phyloP scores from a whole-genome alignment of 2,329 filamentous ascomycete species.

The Scytalidium lignicola region DNA sequence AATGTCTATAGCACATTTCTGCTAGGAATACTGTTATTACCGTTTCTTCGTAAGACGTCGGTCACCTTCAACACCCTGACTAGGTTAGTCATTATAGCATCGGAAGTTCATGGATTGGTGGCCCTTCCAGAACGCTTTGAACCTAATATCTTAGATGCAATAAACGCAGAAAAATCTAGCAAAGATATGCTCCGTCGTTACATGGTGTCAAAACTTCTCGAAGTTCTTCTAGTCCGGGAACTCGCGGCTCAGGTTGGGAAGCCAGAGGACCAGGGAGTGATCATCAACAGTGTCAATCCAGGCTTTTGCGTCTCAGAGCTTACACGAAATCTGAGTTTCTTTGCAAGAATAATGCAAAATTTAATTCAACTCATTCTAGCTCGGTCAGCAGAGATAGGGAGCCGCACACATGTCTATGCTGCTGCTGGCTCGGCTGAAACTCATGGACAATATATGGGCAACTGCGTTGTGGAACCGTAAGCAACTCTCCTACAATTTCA shows the following conservation, averaged over 20 bases:
- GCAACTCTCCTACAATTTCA: background rate
- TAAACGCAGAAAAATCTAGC: slow-evolving; percentile 5
- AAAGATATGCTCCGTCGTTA: slow-evolving; percentile 31
- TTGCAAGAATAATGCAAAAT: slow-evolving; percentile 4
- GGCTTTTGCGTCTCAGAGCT: slow-evolving; percentile 47
- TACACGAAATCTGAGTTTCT: slow-evolving; percentile 27
- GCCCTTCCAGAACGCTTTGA: slow-evolving; percentile 27
- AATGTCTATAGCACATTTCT: slow-evolving; percentile 27
- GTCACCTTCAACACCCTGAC: slow-evolving; percentile 27
- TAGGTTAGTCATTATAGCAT: slow-evolving; percentile 33
- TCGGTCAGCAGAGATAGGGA: slow-evolving; percentile 41
- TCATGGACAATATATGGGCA: slow-evolving; percentile 41
- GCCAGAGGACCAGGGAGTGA: slow-evolving; percentile 29
- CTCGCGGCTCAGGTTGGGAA: slow-evolving; percentile 25
- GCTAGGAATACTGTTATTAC: slow-evolving; percentile 18
- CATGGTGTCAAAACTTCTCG: slow-evolving; percentile 40
- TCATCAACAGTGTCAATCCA: slow-evolving; percentile 47
- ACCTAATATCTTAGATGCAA: slow-evolving; percentile 10
- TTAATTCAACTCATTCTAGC: slow-evolving; percentile 32
- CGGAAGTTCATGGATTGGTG: slow-evolving; percentile 28
- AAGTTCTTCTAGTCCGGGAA: slow-evolving; percentile 38
- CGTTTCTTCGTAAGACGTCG: slow-evolving; percentile 16
- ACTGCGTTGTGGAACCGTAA: slow-evolving; percentile 23
- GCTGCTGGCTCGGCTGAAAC: slow-evolving; percentile 32
- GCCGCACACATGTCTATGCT: slow-evolving; percentile 34